Evolutionary conservation across 1,139 yeast genomes (phyloP), one percentile per base, ranked within the genome.

Genomic region (Pichia kudriavzevii): DNA sequence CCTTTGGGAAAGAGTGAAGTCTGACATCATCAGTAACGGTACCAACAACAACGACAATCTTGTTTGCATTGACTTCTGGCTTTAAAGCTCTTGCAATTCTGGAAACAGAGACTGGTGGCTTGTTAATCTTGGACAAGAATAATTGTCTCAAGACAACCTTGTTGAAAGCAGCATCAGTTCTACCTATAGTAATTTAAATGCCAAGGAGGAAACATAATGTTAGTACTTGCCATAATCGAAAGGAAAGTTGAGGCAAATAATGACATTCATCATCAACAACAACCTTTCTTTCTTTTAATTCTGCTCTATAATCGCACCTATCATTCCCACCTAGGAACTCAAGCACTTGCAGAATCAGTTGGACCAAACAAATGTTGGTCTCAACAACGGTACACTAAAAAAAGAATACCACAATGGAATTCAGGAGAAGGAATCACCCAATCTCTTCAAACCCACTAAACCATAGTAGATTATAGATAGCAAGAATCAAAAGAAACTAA

Each of bases 111-210:
- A 91, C 97, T 53, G 99, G 98, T 61, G 98, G 99, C 76, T 95
- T 85, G 96, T 91, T 93, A 69, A 79, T 73, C 88, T 91, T 91
- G 54, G 97, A 88, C 64, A 91, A 78, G 84, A 85, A 91, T 69
- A 93, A 80, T 64, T 91, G 75, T 69, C 72, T 84, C 67, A 93
- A 83, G 72, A 91, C 69, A 58, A 87, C 87, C 80, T 83, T 85
- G 96, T 93, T 91, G 93, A 91, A 91, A 65, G 87, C 78, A 70
- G 94, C 85, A 67, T 87, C 96, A 61, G 97, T 91, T 75, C 98
- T 95, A 76, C 93, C 94, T 47, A 44, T 41, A 42, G 21, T 14
- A 40, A 38, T 25, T 75, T 68, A 53, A 35, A 34, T 17, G 19
- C 4, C 6, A 16, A 15, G 26, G n/a, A 24, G 16, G 22, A 44